Conservation (phyloP, 495 filamentous ascomycete species). For the Pseudotulostoma volvatum region DNA sequence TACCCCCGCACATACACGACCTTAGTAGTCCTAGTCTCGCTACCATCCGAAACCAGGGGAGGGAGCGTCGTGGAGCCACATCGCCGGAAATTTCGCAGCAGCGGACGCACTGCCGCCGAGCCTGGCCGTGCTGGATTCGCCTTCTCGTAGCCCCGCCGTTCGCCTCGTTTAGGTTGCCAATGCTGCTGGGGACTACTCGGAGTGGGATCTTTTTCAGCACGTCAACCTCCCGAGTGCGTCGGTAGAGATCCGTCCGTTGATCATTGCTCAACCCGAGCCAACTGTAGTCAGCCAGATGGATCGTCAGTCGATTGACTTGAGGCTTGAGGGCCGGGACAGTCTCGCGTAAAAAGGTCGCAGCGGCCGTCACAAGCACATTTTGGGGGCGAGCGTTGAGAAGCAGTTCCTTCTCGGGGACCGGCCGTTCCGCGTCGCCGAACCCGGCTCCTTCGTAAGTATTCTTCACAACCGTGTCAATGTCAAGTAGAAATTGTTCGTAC, state of each 20-base stretch:
- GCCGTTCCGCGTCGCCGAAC: conserved; percentile 31
- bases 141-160: not conserved
- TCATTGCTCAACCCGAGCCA: conserved; percentile 34
- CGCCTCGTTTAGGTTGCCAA: too few relatives aligned
- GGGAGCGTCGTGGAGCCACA: conserved; percentile 17
- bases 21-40: conserved; percentile 24
- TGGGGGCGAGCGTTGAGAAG: conserved; percentile 30
- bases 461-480: conserved; percentile 30
- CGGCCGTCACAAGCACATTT: conserved; percentile 24
- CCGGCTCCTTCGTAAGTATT: conserved; percentile 29
- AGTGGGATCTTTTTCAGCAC: conserved; percentile 29
- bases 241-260: conserved; percentile 20
- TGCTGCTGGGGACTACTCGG: conserved; percentile 2
- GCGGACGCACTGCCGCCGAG: conserved; percentile 22
- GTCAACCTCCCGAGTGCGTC: conserved; percentile 24
- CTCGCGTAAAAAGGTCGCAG: conserved; percentile 27
- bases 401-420: conserved; percentile 31
- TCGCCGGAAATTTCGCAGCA: conserved; percentile 29
- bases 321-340: conserved; percentile 21
- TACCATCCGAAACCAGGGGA: conserved; percentile 25
- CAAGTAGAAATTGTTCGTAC: conserved; percentile 33
- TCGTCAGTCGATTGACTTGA: conserved; percentile 32
- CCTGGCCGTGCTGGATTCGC: not conserved
- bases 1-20: conserved; percentile 29
- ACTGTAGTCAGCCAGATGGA: conserved; percentile 32